phyloP scores from a whole-genome alignment of 169 alveolate species.

The Cyclospora cayetanensis region DNA sequence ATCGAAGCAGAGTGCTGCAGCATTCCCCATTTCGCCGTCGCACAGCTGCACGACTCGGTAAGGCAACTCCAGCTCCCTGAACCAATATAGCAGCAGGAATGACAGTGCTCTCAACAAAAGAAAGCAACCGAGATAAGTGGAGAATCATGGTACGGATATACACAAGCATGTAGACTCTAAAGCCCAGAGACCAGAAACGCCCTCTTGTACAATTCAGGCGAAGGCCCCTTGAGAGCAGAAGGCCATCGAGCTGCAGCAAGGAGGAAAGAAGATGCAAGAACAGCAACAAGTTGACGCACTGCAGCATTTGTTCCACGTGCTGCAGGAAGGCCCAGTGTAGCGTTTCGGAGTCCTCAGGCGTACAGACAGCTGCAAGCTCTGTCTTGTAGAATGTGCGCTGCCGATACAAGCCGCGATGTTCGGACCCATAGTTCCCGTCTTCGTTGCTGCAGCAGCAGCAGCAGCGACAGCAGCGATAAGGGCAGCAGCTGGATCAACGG shows the following conservation, averaged over 20 bases:
- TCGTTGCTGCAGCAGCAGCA: slow-evolving; percentile 52
- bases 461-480: slow-evolving; percentile 11
- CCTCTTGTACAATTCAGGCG: neutral
- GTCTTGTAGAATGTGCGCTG: slow-evolving; percentile 36
- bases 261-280: neutral
- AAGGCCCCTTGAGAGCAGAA: too few relatives aligned
- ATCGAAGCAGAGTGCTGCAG: slow-evolving; percentile 30
- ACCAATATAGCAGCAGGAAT: neutral
- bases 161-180: neutral
- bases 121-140: neutral
- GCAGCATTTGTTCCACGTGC: neutral
- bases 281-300: neutral
- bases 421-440: slow-evolving; percentile 29
- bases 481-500: neutral
- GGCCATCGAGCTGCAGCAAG: neutral
- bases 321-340: neutral
- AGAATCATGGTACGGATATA: neutral
- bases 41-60: slow-evolving; percentile 44
- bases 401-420: neutral
- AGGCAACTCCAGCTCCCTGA: slow-evolving; percentile 42
- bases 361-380: slow-evolving; percentile 36
- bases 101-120: neutral
- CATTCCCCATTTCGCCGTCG: slow-evolving; percentile 1
- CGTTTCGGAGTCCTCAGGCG: slow-evolving; percentile 18
- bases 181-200: neutral